Conservation (phyloP, 176 grass and related monocot genomes). For the Carex littledalei region DNA sequence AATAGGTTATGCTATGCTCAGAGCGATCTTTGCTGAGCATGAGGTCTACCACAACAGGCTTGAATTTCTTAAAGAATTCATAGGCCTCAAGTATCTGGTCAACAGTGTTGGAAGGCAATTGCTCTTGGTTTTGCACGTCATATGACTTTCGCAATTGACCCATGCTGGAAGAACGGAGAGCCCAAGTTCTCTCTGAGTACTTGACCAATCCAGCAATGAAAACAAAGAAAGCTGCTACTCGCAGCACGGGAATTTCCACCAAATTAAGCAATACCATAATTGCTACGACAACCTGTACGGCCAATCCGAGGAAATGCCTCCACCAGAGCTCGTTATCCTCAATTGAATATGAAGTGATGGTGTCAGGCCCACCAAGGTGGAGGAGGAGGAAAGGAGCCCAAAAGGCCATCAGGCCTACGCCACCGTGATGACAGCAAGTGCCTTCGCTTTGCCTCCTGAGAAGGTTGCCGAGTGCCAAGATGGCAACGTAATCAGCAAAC, state of each 20-base stretch:
- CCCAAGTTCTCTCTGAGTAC: slow-evolving; percentile 17
- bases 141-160: slow-evolving; percentile 14
- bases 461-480: slow-evolving; percentile 27
- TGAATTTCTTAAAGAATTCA: slow-evolving; percentile 14
- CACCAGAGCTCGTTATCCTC: slow-evolving; percentile 41
- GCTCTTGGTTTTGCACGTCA: neutral
- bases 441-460: neutral
- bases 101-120: neutral
- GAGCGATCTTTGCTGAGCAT: slow-evolving; percentile 24
- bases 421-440: too few species aligned
- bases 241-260: neutral
- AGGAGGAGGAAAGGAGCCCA: slow-evolving; percentile 37
- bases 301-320: slow-evolving; percentile 21
- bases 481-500: slow-evolving; percentile 5
- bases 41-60: slow-evolving; percentile 18
- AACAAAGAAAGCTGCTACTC: neutral
- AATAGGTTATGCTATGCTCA: neutral
- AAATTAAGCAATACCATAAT: neutral
- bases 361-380: slow-evolving; percentile 33
- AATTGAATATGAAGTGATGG: slow-evolving; percentile 30
- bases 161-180: slow-evolving; percentile 19
- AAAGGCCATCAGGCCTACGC: neutral
- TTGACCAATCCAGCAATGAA: slow-evolving; percentile 21
- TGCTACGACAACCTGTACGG: neutral
- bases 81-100: neutral